A percentile compares a stretch with the other conserved stretches of the same genome.
These are phyloP conservation scores for Salicornia ramosissima DNA, from an alignment of 148 eudicot species.

Conservation along the genomic window DNA sequence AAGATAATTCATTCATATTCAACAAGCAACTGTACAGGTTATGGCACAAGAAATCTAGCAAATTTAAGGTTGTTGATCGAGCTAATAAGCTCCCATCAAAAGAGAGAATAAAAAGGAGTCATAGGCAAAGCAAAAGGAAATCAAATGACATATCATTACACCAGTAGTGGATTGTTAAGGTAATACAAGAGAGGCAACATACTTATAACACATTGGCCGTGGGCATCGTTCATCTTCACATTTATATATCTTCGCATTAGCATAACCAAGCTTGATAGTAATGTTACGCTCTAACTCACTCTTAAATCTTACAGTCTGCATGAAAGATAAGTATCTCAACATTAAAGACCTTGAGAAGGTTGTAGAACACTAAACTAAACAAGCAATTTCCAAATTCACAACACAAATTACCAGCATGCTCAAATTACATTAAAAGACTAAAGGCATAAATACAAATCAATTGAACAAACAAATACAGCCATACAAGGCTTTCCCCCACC, in stretches of 20 bases:
- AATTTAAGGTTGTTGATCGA: not conserved
- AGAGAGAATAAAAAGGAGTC: not conserved
- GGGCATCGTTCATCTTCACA: constrained; percentile 96
- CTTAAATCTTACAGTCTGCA: too few species aligned
- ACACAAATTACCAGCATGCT: too few species aligned
- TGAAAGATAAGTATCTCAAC: not conserved
- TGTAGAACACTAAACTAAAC: not conserved
- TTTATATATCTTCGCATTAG: constrained; percentile 95
- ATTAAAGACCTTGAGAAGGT: not conserved
- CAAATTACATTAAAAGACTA: too few species aligned
- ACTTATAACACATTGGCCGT: constrained; percentile 92
- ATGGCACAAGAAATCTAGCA: not conserved
- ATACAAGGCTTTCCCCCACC: too few species aligned
- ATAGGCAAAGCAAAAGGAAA: not conserved
- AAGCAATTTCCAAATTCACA: too few species aligned
- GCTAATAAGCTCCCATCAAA: not conserved
- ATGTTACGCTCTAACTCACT: constrained; percentile 94
- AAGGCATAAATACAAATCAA: too few species aligned
- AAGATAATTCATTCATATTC: constrained; percentile 1
- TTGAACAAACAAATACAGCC: too few species aligned
- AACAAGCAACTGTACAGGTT: not conserved
- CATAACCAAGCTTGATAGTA: constrained; percentile 97
- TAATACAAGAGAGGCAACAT: too few species aligned
- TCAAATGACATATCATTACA: not conserved
- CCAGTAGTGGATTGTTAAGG: too few species aligned